phyloP scores from a whole-genome alignment of 1,139 yeast species.

The Hansenula sp. region DNA sequence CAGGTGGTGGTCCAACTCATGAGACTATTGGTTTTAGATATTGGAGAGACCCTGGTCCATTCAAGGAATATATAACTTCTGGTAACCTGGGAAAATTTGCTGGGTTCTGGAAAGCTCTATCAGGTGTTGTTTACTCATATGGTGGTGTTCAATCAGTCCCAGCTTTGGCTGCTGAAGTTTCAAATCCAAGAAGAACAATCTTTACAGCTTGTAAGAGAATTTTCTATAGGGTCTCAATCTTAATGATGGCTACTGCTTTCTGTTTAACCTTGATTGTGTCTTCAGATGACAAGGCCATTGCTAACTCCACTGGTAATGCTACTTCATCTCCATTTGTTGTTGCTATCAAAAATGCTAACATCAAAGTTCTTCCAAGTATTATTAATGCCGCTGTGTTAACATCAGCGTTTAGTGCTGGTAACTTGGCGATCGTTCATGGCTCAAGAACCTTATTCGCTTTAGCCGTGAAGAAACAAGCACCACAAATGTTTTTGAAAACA shows the following conservation, averaged over 20 bases:
- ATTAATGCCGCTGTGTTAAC: neutral
- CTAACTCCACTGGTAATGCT: neutral
- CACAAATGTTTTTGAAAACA: neutral
- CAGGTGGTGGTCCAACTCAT: slow-evolving; percentile 47
- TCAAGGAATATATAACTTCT: slow-evolving; percentile 21
- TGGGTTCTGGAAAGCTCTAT: slow-evolving; percentile 2
- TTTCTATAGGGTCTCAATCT: neutral
- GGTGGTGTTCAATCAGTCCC: neutral
- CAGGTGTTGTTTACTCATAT: neutral
- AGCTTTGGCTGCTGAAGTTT: neutral
- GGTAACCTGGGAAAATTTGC: neutral
- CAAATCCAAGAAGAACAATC: neutral
- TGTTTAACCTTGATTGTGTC: neutral
- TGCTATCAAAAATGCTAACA: neutral
- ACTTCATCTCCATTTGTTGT: neutral
- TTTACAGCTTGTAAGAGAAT: neutral
- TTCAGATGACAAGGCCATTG: neutral
- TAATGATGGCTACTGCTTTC: neutral
- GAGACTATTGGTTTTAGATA: slow-evolving; percentile 52
- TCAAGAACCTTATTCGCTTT: neutral
- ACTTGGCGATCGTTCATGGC: neutral
- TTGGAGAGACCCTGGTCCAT: slow-evolving; percentile 56
- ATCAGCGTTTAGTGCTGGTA: neutral
- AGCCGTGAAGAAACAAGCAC: neutral
- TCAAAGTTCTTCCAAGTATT: neutral